Evolutionary conservation across 75 land plant genomes (phyloP).

Genomic region (Ceratopteris richardii): DNA sequence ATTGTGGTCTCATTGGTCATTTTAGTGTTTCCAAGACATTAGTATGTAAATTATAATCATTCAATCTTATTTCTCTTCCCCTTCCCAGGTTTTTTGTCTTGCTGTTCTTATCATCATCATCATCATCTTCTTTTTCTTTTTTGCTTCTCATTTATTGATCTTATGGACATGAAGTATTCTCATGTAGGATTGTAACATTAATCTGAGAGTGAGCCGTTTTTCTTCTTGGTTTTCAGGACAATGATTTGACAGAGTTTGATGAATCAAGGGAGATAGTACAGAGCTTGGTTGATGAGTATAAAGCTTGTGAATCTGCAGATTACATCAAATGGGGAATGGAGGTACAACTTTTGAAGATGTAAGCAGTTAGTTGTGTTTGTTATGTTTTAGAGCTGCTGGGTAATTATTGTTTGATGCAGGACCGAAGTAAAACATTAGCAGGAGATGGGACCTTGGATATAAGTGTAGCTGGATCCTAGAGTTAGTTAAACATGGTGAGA

Average conservation of each 20-base stretch:
- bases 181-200: too few relatives aligned
- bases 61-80: too few relatives aligned
- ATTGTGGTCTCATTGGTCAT: too few relatives aligned
- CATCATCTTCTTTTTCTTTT: too few relatives aligned
- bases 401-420: not conserved
- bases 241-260: slow-evolving; percentile 97
- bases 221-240: slow-evolving; percentile 53
- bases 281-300: slow-evolving; percentile 95
- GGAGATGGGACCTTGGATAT: slow-evolving; percentile 3
- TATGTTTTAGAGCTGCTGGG: not conserved
- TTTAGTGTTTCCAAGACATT: too few relatives aligned
- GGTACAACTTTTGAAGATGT: slow-evolving; percentile 28
- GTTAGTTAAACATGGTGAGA: not conserved
- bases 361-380: not conserved
- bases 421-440: not conserved
- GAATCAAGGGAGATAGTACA: slow-evolving; percentile 99
- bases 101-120: too few relatives aligned
- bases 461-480: not conserved
- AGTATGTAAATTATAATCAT: too few relatives aligned
- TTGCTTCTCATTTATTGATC: too few relatives aligned
- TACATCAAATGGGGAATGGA: slow-evolving; percentile 99
- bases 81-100: too few relatives aligned
- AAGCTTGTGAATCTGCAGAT: slow-evolving; percentile 98
- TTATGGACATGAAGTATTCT: too few relatives aligned
- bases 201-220: too few relatives aligned